These are phyloP conservation scores for Sechiopsis laciniata DNA, from an alignment of 306 rosid genomes.

Conservation along the genomic window DNA sequence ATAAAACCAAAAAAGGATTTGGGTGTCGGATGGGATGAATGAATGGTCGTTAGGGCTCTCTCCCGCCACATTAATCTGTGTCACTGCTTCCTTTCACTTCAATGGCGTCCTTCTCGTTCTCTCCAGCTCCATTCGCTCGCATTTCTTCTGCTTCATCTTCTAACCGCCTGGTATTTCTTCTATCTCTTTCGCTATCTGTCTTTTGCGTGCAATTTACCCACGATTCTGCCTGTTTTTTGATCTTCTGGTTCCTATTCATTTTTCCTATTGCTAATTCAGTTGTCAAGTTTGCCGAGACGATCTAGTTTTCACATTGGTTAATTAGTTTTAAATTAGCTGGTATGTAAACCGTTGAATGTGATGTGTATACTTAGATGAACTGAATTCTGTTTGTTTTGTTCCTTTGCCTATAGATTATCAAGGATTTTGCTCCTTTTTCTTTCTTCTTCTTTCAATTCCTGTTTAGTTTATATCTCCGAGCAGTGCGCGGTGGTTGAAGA, in stretches of 20 bases:
- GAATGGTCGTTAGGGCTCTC: too few species aligned
- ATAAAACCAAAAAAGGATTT: too few species aligned
- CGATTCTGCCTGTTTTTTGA: background rate
- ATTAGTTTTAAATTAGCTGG: background rate
- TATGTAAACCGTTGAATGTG: background rate
- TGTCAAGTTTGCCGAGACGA: background rate
- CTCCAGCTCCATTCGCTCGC: too few species aligned
- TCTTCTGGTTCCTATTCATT: background rate
- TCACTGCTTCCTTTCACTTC: conserved; percentile 13
- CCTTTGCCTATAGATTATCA: background rate
- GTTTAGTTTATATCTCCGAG: too few species aligned
- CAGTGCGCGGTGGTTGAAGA: too few species aligned
- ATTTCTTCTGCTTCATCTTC: too few species aligned
- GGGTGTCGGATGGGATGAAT: too few species aligned
- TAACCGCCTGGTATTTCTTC: conserved; percentile 28
- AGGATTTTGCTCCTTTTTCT: background rate
- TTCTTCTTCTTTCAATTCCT: background rate
- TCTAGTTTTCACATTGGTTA: background rate
- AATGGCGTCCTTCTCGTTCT: conserved; percentile 37
- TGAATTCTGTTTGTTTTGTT: background rate
- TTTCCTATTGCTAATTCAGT: too few species aligned
- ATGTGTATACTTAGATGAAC: background rate
- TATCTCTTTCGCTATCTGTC: too few species aligned
- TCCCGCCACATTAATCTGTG: too few species aligned
- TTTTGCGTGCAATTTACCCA: background rate